Base-by-base conservation (phyloP, 805 yeast species). In the Metschnikowia similis region DNA sequence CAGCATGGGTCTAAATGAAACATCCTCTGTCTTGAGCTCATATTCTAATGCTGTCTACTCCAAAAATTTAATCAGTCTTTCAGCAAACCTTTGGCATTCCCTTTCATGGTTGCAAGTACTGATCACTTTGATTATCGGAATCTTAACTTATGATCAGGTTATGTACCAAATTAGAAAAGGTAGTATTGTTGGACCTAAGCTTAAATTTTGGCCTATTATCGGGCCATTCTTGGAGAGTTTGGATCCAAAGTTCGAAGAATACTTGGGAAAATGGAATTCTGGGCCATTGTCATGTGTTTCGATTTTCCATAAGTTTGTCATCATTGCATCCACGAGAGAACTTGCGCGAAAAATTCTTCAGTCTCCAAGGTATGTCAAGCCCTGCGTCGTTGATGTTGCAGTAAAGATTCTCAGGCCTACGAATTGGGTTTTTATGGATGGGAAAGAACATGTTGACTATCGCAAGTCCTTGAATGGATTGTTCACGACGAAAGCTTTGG, bases 301-400 rank as follows among this genome's bases (percentile, higher is more conserved):
- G 2, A 94, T 94, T 54, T 94, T 94, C 79, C 99, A 94, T 76
- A 94, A 94, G 73, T 92, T 92, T 64, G 99, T 94, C 38, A 95
- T 94, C 63, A 58, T 58, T 43, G 61, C 61, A 2, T 51, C 56
- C 7, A 49, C 58, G 27, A 47, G 60, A 21, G 61, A 58, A 21
- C 56, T 58, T 28, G 57, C 61, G 4, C 48, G 61, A 21, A 58
- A 58, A 30, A 56, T 58, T 28, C 49, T 58, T 29, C 48, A 53
- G 26, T 83, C 96, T 16, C 96, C 97, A 36, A 78, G 82, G 43
- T 94, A 79, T 64, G 97, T 90, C 54, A 90, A 90, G 69, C 99
- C 99, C 6, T 94, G 99, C 74, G 96, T 94, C 53, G 99, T 94
- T 56, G 99, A 94, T 66, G 98, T 90, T 48, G 99, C 99, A 17